These are phyloP conservation scores for Globisporangium carolinianum DNA, from an alignment of 352 stramenopile genomes.

Conservation along the genomic window DNA sequence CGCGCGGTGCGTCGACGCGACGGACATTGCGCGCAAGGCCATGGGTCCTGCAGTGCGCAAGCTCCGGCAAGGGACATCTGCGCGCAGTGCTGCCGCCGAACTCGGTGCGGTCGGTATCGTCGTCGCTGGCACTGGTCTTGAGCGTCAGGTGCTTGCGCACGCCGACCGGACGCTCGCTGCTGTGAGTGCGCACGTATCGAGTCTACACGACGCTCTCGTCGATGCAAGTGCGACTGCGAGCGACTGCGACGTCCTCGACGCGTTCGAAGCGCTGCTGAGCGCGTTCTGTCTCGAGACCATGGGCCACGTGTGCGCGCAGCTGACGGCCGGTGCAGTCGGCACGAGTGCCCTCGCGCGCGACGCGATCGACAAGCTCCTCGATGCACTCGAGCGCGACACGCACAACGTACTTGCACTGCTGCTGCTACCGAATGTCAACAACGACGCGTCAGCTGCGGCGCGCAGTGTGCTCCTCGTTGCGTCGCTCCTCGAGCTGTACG, in stretches of 20 bases:
- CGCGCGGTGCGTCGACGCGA: slow-evolving; percentile 31
- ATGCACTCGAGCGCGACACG: slow-evolving; percentile 31
- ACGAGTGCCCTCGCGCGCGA: slow-evolving; percentile 16
- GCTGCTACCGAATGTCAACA: background rate
- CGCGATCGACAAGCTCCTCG: slow-evolving; percentile 35
- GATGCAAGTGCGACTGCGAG: background rate
- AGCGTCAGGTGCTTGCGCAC: slow-evolving; percentile 26
- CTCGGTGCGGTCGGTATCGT: background rate
- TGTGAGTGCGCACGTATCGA: slow-evolving; percentile 17
- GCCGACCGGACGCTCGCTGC: slow-evolving; percentile 21
- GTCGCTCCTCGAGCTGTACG: slow-evolving; percentile 28
- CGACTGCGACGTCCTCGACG: slow-evolving; percentile 15
- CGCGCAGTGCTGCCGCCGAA: background rate
- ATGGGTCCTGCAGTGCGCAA: slow-evolving; percentile 28
- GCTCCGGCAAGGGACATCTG: slow-evolving; percentile 8
- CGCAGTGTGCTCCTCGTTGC: slow-evolving; percentile 8
- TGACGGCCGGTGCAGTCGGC: slow-evolving; percentile 22
- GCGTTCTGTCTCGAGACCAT: slow-evolving; percentile 55
- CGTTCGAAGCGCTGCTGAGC: slow-evolving; percentile 38
- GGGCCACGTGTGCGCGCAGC: slow-evolving; percentile 39
- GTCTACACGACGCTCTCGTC: slow-evolving; percentile 6
- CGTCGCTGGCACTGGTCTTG: slow-evolving; percentile 16
- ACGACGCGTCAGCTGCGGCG: background rate
- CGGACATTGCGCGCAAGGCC: slow-evolving; percentile 33
- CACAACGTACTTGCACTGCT: slow-evolving; percentile 9